Evolutionary conservation across 1,139 yeast species (phyloP).

Genomic region (Zygosaccharomyces sapae): DNA sequence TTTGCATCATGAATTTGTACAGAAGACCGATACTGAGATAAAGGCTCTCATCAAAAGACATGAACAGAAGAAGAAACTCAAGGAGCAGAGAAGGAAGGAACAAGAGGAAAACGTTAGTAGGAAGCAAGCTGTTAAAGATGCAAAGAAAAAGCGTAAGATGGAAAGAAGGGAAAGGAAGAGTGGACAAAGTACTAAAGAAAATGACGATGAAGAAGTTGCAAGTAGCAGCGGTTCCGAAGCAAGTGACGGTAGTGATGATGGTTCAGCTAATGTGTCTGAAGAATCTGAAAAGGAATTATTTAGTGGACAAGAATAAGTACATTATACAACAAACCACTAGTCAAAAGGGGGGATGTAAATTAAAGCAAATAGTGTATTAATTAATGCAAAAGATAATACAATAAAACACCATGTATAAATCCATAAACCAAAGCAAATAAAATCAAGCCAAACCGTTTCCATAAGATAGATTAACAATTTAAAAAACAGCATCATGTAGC

Average conservation of each 20-base stretch:
- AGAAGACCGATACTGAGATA: conserved; percentile 59
- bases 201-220: conserved; percentile 24
- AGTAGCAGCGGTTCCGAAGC: conserved; percentile 21
- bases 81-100: conserved; percentile 66
- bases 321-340: not conserved
- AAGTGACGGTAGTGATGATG: conserved; percentile 30
- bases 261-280: conserved; percentile 40
- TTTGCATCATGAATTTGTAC: conserved; percentile 67
- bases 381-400: conserved; percentile 2
- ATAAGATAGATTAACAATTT: conserved; percentile 1
- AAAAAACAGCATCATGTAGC: conserved; percentile 28
- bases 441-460: conserved; percentile 1
- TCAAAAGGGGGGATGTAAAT: conserved; percentile 8
- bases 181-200: conserved; percentile 28
- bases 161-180: conserved; percentile 48
- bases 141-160: conserved; percentile 67
- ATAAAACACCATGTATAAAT: conserved; percentile 2
- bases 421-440: conserved; percentile 2
- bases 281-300: conserved; percentile 42
- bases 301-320: conserved; percentile 38
- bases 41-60: conserved; percentile 64
- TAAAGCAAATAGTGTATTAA: conserved; percentile 5
- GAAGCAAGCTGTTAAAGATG: conserved; percentile 70
- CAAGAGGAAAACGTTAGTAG: conserved; percentile 77
- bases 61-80: conserved; percentile 54